Percentiles rank a stretch among this genome's conserved stretches.
Conservation (phyloP, 306 rosid genomes). For the Gillenia trifoliata region DNA sequence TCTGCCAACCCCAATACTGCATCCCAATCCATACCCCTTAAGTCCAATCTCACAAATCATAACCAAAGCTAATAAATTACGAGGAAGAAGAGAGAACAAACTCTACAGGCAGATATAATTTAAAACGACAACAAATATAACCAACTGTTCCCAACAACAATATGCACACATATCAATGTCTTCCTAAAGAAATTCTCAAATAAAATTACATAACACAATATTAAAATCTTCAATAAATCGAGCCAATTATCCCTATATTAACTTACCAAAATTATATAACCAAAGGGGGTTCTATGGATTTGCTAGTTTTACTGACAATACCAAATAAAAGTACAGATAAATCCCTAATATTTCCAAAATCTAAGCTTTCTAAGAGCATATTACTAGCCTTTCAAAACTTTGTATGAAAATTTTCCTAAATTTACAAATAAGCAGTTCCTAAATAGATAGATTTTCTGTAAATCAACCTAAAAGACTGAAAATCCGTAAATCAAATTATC, state of each 20-base stretch:
- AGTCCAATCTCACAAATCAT: constrained; percentile 1
- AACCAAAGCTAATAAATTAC: background rate
- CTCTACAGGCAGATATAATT: background rate
- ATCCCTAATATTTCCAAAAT: background rate
- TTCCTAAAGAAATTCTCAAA: no score
- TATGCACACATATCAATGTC: background rate
- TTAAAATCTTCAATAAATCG: background rate
- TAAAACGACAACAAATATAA: background rate
- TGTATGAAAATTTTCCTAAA: background rate
- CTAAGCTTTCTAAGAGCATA: background rate
- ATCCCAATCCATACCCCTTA: constrained; percentile 9
- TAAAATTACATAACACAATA: no score
- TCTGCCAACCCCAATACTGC: constrained; percentile 17
- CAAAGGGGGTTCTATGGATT: background rate
- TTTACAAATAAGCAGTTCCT: background rate
- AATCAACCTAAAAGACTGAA: background rate
- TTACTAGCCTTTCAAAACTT: background rate
- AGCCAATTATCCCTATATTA: background rate
- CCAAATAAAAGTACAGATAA: background rate
- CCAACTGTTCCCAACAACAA: background rate
- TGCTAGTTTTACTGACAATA: background rate
- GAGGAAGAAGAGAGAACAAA: background rate
- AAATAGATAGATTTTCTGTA: background rate
- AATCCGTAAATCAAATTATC: background rate
- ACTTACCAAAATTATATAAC: background rate